Evolutionary conservation across 768 basidiomycete species (phyloP).

Genomic region (Xanthoconium purpureum): DNA sequence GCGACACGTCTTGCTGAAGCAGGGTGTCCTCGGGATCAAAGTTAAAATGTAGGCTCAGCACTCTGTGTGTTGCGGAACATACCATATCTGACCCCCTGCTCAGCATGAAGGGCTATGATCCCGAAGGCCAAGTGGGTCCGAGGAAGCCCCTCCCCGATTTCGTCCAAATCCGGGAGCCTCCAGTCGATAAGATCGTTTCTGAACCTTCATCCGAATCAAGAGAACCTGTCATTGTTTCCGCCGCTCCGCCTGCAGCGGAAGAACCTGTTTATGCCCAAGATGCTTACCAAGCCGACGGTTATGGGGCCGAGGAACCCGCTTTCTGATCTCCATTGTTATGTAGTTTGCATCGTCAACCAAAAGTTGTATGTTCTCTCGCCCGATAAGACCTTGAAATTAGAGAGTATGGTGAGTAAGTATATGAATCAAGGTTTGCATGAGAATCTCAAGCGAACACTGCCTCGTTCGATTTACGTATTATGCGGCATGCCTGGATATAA

Average conservation of each 20-base stretch:
- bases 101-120: constrained; percentile 97
- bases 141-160: constrained; percentile 93
- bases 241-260: constrained; percentile 50
- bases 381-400: neutral
- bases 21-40: constrained; percentile 99
- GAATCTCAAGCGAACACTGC: neutral
- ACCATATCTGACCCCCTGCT: constrained; percentile 13
- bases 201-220: constrained; percentile 90
- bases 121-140: constrained; percentile 86
- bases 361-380: constrained; percentile 10
- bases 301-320: constrained; percentile 44
- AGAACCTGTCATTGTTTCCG: constrained; percentile 55
- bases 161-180: constrained; percentile 86
- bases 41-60: constrained; percentile 83
- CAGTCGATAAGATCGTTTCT: constrained; percentile 83
- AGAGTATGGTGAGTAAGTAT: neutral
- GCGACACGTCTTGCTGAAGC: constrained; percentile 94
- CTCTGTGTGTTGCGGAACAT: neutral
- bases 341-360: constrained; percentile 16
- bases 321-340: constrained; percentile 46
- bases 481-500: no score
- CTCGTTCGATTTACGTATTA: neutral
- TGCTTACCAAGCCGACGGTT: constrained; percentile 42
- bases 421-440: neutral
- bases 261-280: constrained; percentile 41